These are phyloP conservation scores for Phaeosphaeriaceae sp. DNA, from an alignment of 2,329 filamentous ascomycete species.

Conservation along the genomic window DNA sequence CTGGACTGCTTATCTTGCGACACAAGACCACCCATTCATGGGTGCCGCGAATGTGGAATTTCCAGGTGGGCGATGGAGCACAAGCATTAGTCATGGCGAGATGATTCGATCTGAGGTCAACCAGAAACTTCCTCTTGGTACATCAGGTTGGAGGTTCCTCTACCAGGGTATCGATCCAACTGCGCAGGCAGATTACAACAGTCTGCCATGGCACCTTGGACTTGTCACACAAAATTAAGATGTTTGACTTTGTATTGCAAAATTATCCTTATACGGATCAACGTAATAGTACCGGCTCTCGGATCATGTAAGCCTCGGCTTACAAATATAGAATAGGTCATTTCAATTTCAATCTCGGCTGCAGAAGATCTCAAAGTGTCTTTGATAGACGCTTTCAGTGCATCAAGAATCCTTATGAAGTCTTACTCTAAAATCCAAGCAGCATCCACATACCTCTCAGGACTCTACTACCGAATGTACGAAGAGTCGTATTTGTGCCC, in stretches of 20 bases:
- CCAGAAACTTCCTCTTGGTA: slow-evolving; percentile 47
- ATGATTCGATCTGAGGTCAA: slow-evolving; percentile 46
- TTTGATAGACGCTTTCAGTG: too few species aligned
- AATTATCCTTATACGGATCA: neutral
- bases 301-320: neutral
- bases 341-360: too few species aligned
- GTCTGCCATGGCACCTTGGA: slow-evolving; percentile 49
- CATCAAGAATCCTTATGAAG: too few species aligned
- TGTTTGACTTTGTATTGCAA: neutral
- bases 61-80: slow-evolving; percentile 45
- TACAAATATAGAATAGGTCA: too few species aligned
- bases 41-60: slow-evolving; percentile 50
- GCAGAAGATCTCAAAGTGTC: too few species aligned
- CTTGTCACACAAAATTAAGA: slow-evolving; percentile 36
- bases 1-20: slow-evolving; percentile 47
- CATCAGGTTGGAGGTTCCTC: slow-evolving; percentile 45
- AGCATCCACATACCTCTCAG: too few species aligned
- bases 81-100: slow-evolving; percentile 48
- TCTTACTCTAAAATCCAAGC: too few species aligned
- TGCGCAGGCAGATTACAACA: slow-evolving; percentile 43
- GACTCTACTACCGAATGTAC: neutral
- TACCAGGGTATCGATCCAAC: slow-evolving; percentile 51
- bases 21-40: slow-evolving; percentile 50
- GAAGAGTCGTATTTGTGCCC: neutral
- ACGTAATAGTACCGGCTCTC: neutral